These are phyloP conservation scores for Hymenoscyphus scutula DNA, from an alignment of 2,329 filamentous ascomycete species.

Conservation along the genomic window DNA sequence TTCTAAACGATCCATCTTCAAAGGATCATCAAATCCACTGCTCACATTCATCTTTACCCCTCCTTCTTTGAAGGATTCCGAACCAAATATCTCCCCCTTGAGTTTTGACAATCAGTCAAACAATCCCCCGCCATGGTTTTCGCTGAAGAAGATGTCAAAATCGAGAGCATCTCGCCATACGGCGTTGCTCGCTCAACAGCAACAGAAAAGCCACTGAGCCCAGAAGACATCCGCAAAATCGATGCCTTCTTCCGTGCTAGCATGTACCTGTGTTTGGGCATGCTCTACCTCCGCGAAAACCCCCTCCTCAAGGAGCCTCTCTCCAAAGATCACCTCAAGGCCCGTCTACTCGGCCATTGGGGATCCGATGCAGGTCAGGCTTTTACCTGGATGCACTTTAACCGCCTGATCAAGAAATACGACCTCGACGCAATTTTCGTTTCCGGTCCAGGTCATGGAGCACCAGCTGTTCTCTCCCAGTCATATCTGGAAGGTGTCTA, in stretches of 20 bases:
- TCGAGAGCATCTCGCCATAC: conserved; percentile 60
- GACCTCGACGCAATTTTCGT: conserved; percentile 70
- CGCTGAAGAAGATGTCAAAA: conserved; percentile 36
- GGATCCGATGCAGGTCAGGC: conserved; percentile 78
- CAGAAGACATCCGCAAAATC: conserved; percentile 66
- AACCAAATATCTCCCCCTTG: background rate
- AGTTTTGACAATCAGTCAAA: background rate
- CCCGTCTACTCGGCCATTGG: conserved; percentile 73
- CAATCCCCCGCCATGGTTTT: conserved; percentile 23
- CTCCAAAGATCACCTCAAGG: conserved; percentile 66
- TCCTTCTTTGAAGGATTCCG: background rate
- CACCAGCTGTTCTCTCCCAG: conserved; percentile 72
- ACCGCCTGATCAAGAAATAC: conserved; percentile 78
- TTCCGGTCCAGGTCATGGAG: conserved; percentile 75
- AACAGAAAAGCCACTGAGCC: conserved; percentile 57
- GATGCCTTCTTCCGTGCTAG: conserved; percentile 73
- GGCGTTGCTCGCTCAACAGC: conserved; percentile 65
- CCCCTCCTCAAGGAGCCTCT: conserved; percentile 69
- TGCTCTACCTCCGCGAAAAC: conserved; percentile 77
- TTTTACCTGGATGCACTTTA: conserved; percentile 81
- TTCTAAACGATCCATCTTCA: background rate
- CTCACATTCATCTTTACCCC: background rate
- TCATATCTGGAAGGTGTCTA: conserved; percentile 77
- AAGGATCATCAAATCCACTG: conserved; percentile 1
- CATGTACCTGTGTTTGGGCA: conserved; percentile 72